A percentile compares a stretch with the other conserved stretches of the same genome.
phyloP scores from a whole-genome alignment of 306 rosid genomes.

The Cucurbita pepo region DNA sequence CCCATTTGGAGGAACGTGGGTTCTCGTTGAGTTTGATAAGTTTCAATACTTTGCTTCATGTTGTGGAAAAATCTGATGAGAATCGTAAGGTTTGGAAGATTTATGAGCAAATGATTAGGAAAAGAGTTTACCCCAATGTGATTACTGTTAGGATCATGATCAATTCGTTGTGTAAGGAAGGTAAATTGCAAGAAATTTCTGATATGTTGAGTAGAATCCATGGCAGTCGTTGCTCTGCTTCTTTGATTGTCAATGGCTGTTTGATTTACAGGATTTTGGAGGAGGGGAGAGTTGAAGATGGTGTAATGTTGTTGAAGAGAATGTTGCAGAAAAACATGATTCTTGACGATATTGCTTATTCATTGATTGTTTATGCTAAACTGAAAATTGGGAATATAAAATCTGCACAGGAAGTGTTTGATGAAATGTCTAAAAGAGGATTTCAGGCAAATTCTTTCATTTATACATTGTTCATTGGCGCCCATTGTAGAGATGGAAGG shows the following conservation, averaged over 20 bases:
- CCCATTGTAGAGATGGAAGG: slow-evolving; percentile 36
- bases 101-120: slow-evolving; percentile 54
- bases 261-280: slow-evolving; percentile 42
- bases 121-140: slow-evolving; percentile 33
- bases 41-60: slow-evolving; percentile 49
- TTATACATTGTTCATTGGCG: slow-evolving; percentile 42
- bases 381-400: slow-evolving; percentile 27
- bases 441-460: slow-evolving; percentile 47
- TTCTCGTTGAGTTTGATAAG: slow-evolving; percentile 31
- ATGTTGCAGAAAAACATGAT: slow-evolving; percentile 62
- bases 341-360: slow-evolving; percentile 41
- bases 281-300: slow-evolving; percentile 32
- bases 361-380: slow-evolving; percentile 39
- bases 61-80: slow-evolving; percentile 30
- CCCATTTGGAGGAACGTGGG: slow-evolving; percentile 29
- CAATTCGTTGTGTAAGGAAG: slow-evolving; percentile 61
- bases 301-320: slow-evolving; percentile 43
- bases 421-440: slow-evolving; percentile 59
- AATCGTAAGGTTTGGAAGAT: slow-evolving; percentile 39
- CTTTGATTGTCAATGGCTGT: slow-evolving; percentile 37
- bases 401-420: slow-evolving; percentile 26
- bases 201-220: slow-evolving; percentile 40
- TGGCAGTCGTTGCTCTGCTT: slow-evolving; percentile 36
- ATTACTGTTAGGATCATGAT: slow-evolving; percentile 40
- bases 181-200: slow-evolving; percentile 33